Evolutionary conservation across 1,139 yeast genomes (phyloP), one percentile per base, ranked within the genome.

Genomic region (Lodderomyces jiufengensis): DNA sequence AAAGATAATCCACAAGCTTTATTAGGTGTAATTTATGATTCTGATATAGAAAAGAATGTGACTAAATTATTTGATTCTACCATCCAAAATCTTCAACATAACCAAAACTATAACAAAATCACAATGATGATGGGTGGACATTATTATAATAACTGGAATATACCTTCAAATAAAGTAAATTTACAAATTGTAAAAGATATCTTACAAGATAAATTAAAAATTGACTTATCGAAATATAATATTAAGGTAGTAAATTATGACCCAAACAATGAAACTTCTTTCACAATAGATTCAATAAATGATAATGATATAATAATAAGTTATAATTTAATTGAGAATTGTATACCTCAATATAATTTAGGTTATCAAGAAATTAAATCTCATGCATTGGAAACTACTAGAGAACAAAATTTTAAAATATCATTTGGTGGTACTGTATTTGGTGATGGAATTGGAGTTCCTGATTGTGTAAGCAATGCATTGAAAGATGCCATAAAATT

Each of bases 41-140:
- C 96, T 1, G 88, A 86, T 34, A 75, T 86, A 10, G 90, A 80
- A 52, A 66, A 70, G 44, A 61, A 72, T 40, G 64, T 73, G 20
- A 46, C 53, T 24, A 35, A 44, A 10, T 38, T 52, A 13, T 43
- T 34, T 31, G 33, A 31, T 16, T 22, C 28, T 5, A 32, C 20
- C 5, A 18, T 18, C 20, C 20, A 18, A n/a, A n/a, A 18, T 18
- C 20, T 7, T 18, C 6, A 5, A 5, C 20, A 18, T 5, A 5
- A 18, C 5, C 21, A 25, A 12, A 28, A 26, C 4, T 34, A 81
- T 46, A 76, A 86, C 5, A 86, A 84, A 47, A 57, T 90, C 34
- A 92, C 98, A 0, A 73, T 87, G 24, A 92, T 92, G 97, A 63
- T 87, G 54, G 97, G 97, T 1, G 97, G 97, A 1, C 84, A 84